Evolutionary conservation across 2,329 filamentous ascomycete species (phyloP), one percentile per base, ranked within the genome.

Genomic region (Ilyonectria sp.): DNA sequence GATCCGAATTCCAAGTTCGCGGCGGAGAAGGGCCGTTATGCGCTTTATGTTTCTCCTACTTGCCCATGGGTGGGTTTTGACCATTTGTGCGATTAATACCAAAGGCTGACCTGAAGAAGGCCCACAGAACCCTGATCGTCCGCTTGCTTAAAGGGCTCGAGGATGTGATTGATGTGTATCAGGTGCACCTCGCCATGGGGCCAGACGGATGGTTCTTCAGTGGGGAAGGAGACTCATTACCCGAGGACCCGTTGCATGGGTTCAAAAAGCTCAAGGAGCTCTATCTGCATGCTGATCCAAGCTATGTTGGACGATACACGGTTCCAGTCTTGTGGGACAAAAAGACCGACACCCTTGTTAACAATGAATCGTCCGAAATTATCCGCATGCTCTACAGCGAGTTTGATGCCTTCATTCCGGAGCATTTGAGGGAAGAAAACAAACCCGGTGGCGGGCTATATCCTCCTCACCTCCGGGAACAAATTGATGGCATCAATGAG

Each of bases 291-390:
- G 88, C 88, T 31, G 86, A 93, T 70, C 87, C 90, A 0, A 83
- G 91, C 60, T 96, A 94, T 26, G 80, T 82, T 1, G 92, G 92
- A 0, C 86, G 92, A 8, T 93, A 92, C 76, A 94, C 93, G 0
- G 93, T 95, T 1, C 93, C 93, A 0, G 89, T 91, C 0, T 84
- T 94, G 10, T 93, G 89, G 84, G 91, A 93, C 71, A 91, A 89
- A 77, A 89, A 91, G 77, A 84, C 85, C 26, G 87, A 90, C 55
- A 88, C 86, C 17, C 93, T 95, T 71, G 93, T 96, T 52, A 94
- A 89, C 85, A 97, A 97, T 71, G 94, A 96, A 83, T 93, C 91
- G 61, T 89, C 89, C 59, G 94, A 96, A 79, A 95, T 96, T 73
- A 94, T 96, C 73, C 88, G 93, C 70, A 95, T 95, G 92, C 84